These are phyloP conservation scores for Blastomyces gilchristii DNA, from an alignment of 2,329 filamentous ascomycete genomes.

Conservation along the genomic window DNA sequence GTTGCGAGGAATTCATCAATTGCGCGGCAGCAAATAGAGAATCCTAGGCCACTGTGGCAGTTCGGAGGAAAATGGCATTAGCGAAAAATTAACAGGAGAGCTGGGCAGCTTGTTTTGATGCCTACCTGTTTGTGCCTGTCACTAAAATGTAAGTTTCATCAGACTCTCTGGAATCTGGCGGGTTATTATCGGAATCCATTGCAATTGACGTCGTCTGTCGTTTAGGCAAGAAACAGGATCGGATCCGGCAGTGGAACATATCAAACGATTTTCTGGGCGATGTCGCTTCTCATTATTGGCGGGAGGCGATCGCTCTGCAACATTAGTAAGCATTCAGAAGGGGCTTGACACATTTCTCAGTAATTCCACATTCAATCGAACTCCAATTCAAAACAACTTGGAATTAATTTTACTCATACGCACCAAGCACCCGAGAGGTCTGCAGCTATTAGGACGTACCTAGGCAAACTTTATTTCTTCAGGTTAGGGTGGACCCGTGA, in stretches of 20 bases:
- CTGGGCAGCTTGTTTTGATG: background rate
- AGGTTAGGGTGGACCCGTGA: too few species aligned
- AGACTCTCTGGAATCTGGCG: constrained; percentile 3
- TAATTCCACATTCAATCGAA: too few species aligned
- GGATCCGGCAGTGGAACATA: too few species aligned
- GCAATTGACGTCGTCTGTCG: background rate
- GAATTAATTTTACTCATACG: too few species aligned
- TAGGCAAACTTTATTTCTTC: too few species aligned
- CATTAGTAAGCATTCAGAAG: too few species aligned
- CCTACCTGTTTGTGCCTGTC: constrained; percentile 77
- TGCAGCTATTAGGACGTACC: too few species aligned
- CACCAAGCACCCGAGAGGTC: too few species aligned
- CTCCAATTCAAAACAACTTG: too few species aligned
- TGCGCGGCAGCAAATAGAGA: constrained; percentile 70
- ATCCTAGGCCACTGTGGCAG: constrained; percentile 65
- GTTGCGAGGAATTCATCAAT: constrained; percentile 79
- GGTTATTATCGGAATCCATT: background rate
- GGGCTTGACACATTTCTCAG: too few species aligned
- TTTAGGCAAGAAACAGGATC: background rate
- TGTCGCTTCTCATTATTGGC: background rate
- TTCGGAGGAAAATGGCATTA: background rate
- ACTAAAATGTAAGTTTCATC: constrained; percentile 50
- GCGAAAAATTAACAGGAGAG: background rate
- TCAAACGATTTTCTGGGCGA: background rate
- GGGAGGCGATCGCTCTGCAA: too few species aligned